These are phyloP conservation scores for Aeminium ludgeri DNA, from an alignment of 495 filamentous ascomycete genomes.

Conservation along the genomic window DNA sequence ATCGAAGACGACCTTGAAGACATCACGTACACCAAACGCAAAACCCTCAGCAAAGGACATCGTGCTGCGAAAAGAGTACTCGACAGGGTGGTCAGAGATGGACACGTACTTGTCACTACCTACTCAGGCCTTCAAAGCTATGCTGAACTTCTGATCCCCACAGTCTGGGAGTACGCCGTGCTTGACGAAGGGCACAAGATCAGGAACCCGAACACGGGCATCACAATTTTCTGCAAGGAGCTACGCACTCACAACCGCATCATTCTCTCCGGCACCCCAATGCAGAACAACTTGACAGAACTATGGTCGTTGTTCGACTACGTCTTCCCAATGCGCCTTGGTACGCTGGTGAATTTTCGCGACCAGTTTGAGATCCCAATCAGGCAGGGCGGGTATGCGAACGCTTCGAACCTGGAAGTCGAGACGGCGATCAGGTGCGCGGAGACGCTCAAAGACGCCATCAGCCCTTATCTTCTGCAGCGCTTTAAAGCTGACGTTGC, in stretches of 20 bases:
- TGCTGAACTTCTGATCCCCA: constrained; percentile 53
- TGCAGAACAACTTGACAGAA: constrained; percentile 95
- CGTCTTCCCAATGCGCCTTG: constrained; percentile 85
- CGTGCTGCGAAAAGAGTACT: constrained; percentile 63
- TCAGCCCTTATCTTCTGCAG: constrained; percentile 84
- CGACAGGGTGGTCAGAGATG: constrained; percentile 63
- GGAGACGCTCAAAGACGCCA: constrained; percentile 74
- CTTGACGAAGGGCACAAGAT: constrained; percentile 98
- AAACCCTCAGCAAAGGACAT: constrained; percentile 32
- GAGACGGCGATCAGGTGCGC: constrained; percentile 83
- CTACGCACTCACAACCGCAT: constrained; percentile 72
- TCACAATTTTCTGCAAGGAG: constrained; percentile 87
- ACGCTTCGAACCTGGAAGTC: constrained; percentile 79
- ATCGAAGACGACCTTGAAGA: constrained; percentile 51
- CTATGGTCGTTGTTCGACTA: constrained; percentile 97
- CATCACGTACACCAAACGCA: constrained; percentile 25
- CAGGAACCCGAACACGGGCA: constrained; percentile 78
- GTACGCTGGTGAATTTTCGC: constrained; percentile 76
- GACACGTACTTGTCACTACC: constrained; percentile 86
- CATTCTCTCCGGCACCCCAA: constrained; percentile 88
- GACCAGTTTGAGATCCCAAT: constrained; percentile 87
- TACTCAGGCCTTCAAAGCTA: constrained; percentile 88
- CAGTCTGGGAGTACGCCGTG: constrained; percentile 84
- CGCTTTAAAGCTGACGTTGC: constrained; percentile 88
- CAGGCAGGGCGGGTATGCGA: constrained; percentile 77